Base-by-base conservation (phyloP, 768 basidiomycete species). In the Lactarius evosmus region DNA sequence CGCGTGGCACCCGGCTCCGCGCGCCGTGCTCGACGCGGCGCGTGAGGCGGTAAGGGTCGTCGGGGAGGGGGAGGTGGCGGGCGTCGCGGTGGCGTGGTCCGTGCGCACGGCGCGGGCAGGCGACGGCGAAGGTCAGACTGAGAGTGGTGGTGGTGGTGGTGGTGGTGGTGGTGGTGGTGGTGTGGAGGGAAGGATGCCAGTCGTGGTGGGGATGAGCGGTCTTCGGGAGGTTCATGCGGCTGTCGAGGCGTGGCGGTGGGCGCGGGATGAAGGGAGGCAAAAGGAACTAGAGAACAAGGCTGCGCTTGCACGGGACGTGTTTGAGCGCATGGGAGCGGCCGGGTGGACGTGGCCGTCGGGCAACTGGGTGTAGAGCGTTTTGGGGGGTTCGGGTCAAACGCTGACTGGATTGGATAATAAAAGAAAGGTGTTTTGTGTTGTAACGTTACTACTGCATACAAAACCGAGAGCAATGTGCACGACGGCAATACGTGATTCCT, bases 1-100 rank as follows among this genome's bases (percentile, higher is more conserved):
- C 1, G 14, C 73, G 2, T 95, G 92, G 93, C 91, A 94, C 70
- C 91, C 92, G 17, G 90, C 91, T 7, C 81, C 91, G 22, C 69
- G 73, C 16, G 74, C 70, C 14, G 63, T 91, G 44, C 77, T 71
- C 30, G 73, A 74, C 14, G 84, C 82, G 0, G 79, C 78, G 8
- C 63, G 69, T 22, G 72, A 74, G 9, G 83, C 82, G 0, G 62
- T 71, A 16, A 65, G 70, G 7, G 57, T 63, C 5, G 69, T 69
- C 50, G 70, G 78, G 80, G 72, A 74, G 17, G 77, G 74, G 32
- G 82, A 79, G 51, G 74, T 93, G 30, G 81, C 85, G 0, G 78
- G 84, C 65, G 77, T 93, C 29, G 92, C 94, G 3, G 76, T 93
- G 30, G 89, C 90, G 12, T 95, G 82, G 73, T 82, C 87, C 1